A percentile compares a stretch with the other conserved stretches of the same genome.
Evolutionary conservation across 805 yeast species (phyloP).

Genomic region (Candida palmyrensis): DNA sequence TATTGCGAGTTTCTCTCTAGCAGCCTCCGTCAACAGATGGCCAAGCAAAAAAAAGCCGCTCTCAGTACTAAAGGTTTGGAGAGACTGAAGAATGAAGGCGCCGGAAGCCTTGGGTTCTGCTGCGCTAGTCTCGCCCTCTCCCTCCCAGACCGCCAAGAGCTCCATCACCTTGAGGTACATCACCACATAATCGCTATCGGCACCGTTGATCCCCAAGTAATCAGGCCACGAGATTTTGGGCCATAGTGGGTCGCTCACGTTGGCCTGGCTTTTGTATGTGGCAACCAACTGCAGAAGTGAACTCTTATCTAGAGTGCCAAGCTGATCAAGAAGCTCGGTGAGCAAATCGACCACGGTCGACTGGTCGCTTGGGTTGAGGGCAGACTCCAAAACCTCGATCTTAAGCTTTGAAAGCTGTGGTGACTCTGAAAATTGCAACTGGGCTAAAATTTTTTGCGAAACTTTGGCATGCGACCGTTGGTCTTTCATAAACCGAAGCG

Average conservation of each 20-base stretch:
- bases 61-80: too few relatives aligned
- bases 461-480: slow-evolving; percentile 21
- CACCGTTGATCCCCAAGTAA: slow-evolving; percentile 24
- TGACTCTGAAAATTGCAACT: slow-evolving; percentile 6
- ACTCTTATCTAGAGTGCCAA: too few relatives aligned
- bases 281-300: too few relatives aligned
- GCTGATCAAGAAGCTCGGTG: background rate
- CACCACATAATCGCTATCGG: slow-evolving; percentile 20
- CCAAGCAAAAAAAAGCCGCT: slow-evolving; percentile 4
- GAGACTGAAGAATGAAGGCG: too few relatives aligned
- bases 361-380: slow-evolving; percentile 11
- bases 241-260: slow-evolving; percentile 27
- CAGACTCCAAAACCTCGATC: slow-evolving; percentile 30
- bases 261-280: too few relatives aligned
- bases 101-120: too few relatives aligned
- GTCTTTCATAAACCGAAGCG: slow-evolving; percentile 26
- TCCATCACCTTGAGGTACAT: slow-evolving; percentile 31
- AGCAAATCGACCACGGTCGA: slow-evolving; percentile 1
- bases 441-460: slow-evolving; percentile 24
- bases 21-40: background rate
- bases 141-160: slow-evolving; percentile 13
- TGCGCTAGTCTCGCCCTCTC: too few relatives aligned
- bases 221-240: slow-evolving; percentile 37
- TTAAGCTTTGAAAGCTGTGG: slow-evolving; percentile 20
- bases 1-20: background rate